A percentile compares a stretch with the other conserved stretches of the same genome.
These are phyloP conservation scores for Talaromyces sp. DNA, from an alignment of 2,329 filamentous ascomycete species.

Conservation along the genomic window DNA sequence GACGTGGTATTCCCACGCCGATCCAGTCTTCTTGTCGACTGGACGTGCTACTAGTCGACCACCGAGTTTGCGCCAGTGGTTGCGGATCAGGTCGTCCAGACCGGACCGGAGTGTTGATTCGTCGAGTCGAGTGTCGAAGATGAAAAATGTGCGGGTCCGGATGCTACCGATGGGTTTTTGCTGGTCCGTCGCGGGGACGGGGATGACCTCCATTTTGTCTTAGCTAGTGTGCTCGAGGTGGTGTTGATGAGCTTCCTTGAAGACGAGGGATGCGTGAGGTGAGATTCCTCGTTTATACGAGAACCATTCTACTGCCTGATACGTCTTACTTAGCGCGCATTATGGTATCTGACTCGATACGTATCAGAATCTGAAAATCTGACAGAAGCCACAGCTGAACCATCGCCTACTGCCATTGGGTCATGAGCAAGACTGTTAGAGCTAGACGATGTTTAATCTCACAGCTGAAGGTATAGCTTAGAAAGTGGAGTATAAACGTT, in stretches of 20 bases:
- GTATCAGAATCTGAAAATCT: not conserved
- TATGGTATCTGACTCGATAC: not conserved
- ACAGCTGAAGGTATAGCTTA: not conserved
- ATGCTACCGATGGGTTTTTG: not conserved
- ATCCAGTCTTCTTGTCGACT: not conserved
- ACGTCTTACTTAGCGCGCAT: not conserved
- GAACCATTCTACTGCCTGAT: not conserved
- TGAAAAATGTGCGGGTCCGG: conserved; percentile 5
- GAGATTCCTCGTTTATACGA: not conserved
- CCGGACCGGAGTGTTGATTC: not conserved
- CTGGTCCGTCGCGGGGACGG: not conserved
- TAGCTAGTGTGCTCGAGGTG: not conserved
- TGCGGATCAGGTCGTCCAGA: not conserved
- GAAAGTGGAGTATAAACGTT: not conserved
- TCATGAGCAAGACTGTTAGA: too few relatives aligned
- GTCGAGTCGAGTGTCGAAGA: not conserved
- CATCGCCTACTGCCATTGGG: not conserved
- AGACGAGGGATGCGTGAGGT: not conserved
- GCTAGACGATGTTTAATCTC: not conserved
- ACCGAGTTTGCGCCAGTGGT: conserved; percentile 9
- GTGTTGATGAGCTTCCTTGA: not conserved
- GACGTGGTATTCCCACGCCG: not conserved
- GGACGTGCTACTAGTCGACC: not conserved
- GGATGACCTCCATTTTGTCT: conserved; percentile 9
- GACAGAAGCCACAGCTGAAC: not conserved